Evolutionary conservation across 768 basidiomycete genomes (phyloP).

Genomic region (Tulasnella sp.): DNA sequence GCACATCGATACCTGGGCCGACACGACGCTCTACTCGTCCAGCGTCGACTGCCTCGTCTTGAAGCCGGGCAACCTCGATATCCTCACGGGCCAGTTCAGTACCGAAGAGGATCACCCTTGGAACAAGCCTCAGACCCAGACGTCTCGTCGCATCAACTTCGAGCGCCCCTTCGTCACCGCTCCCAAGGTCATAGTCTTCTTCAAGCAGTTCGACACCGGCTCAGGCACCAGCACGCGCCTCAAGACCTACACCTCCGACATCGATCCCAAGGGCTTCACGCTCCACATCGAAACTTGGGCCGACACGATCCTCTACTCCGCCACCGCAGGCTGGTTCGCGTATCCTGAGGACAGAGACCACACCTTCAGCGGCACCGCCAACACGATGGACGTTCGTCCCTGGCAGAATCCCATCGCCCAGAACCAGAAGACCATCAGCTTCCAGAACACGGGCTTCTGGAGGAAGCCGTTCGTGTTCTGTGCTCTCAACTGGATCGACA

Average conservation of each 20-base stretch:
- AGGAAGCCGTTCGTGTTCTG: neutral
- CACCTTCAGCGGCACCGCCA: neutral
- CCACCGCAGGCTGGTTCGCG: conserved; percentile 11
- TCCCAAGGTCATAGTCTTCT: conserved; percentile 8
- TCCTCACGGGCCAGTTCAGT: neutral
- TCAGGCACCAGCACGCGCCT: neutral
- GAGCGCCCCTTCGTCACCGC: neutral
- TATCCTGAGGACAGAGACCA: conserved; percentile 9
- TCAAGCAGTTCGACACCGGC: neutral
- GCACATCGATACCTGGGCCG: neutral
- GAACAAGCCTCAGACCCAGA: neutral
- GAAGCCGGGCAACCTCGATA: neutral
- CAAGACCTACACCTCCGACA: neutral
- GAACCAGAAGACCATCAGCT: neutral
- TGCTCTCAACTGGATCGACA: neutral
- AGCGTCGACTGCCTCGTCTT: neutral
- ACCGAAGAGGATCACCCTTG: conserved; percentile 1
- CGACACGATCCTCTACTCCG: conserved; percentile 5
- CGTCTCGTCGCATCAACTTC: conserved; percentile 8
- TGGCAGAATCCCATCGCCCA: neutral
- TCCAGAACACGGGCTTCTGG: neutral
- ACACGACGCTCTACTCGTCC: neutral
- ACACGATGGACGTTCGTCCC: neutral
- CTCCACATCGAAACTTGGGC: conserved; percentile 13
- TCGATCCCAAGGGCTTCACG: conserved; percentile 11